Conservation (phyloP, 106 monocot species). For the Dendrobium chrysotoxum region DNA sequence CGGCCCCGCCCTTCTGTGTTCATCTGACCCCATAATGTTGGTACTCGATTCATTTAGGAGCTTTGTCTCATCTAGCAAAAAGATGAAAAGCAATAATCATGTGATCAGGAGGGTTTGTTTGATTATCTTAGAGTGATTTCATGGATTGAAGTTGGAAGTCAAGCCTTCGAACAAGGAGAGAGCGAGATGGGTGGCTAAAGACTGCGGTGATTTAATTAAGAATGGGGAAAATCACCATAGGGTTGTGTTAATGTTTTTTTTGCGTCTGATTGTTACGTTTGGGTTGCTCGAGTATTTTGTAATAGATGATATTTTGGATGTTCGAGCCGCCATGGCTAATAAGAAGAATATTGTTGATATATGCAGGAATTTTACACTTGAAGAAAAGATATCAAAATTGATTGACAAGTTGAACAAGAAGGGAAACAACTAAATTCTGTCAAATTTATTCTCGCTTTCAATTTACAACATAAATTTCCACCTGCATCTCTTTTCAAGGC, state of each 20-base stretch:
- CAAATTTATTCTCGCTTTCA: background rate
- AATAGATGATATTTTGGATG: background rate
- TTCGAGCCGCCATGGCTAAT: background rate
- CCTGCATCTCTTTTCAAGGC: background rate
- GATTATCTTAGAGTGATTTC: background rate
- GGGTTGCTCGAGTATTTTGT: background rate
- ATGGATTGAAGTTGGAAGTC: background rate
- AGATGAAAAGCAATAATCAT: background rate
- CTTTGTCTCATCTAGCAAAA: background rate
- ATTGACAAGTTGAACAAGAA: background rate
- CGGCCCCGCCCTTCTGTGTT: background rate
- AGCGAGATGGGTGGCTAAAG: background rate
- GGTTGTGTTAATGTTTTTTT: background rate
- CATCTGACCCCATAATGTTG: background rate
- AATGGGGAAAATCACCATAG: background rate
- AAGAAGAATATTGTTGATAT: background rate
- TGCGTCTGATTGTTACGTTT: constrained; percentile 1
- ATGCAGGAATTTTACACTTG: background rate
- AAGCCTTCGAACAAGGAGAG: background rate
- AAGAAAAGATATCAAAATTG: background rate
- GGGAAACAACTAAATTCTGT: background rate
- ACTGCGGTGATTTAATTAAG: background rate
- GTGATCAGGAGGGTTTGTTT: background rate
- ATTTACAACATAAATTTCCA: background rate
- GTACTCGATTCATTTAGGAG: background rate